Percentiles rank a stretch among this genome's conserved stretches.
These are phyloP conservation scores for Hericium rajendrae DNA, from an alignment of 768 basidiomycete species.

Conservation along the genomic window DNA sequence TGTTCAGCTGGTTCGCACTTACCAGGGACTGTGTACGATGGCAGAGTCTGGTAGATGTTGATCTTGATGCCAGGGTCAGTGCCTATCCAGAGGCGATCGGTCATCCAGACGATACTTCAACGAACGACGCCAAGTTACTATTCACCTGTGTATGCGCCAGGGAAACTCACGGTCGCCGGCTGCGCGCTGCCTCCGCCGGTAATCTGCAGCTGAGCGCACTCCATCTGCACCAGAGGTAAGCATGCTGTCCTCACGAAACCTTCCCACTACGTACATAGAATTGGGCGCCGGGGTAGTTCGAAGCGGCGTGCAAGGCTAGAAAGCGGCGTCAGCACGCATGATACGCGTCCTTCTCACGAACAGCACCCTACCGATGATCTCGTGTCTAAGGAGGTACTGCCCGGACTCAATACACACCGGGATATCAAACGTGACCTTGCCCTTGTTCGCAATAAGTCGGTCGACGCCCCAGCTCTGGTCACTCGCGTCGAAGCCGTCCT, in stretches of 20 bases:
- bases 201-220: conserved; percentile 27
- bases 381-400: conserved; percentile 24
- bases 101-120: not conserved
- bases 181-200: conserved; percentile 24
- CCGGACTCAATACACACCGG: conserved; percentile 19
- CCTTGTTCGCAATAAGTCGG: conserved; percentile 36
- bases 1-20: too few species aligned
- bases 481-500: conserved; percentile 29
- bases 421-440: conserved; percentile 31
- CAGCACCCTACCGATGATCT: conserved; percentile 35
- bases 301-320: conserved; percentile 35
- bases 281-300: conserved; percentile 44
- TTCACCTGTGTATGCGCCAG: conserved; percentile 26
- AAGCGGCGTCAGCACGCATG: not conserved
- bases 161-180: conserved; percentile 27
- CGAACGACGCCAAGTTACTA: not conserved
- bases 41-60: conserved; percentile 23
- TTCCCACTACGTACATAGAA: conserved; percentile 30
- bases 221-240: conserved; percentile 19
- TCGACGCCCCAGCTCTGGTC: conserved; percentile 37
- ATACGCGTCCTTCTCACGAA: conserved; percentile 7
- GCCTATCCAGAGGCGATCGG: conserved; percentile 7
- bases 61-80: conserved; percentile 27
- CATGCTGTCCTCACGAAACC: not conserved
- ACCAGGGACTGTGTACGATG: conserved; percentile 20